Evolutionary conservation across 805 yeast genomes (phyloP), one percentile per base, ranked within the genome.

Genomic region (Metschnikowia drakensbergensis): DNA sequence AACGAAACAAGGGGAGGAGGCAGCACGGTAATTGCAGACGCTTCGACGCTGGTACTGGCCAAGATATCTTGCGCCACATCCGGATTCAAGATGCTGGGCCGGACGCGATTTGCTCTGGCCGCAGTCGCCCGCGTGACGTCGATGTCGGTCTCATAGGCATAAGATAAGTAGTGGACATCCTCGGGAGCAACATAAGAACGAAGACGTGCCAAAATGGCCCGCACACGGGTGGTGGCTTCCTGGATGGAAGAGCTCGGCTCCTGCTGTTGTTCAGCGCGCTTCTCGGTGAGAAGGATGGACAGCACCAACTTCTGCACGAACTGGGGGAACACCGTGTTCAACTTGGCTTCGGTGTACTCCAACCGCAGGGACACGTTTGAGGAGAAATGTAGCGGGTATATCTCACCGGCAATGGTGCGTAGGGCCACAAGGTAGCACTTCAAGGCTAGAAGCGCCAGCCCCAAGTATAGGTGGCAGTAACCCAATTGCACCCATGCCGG

Each of bases 401-500:
- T 54, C 29, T 63, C 66, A 1, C 76, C 76, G 1, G 58, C 56
- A 13, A 58, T 38, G 4, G 66, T 48, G 40, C 60, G 60, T 22
- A 71, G 57, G 1, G 75, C 68, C 27, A 58, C 57, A 10, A 63
- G 55, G 53, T 71, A 71, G 50, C 71, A 65, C 42, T 59, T 56
- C 38, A 71, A 55, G 2, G 74, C 66, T 7, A 64, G 42, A 26
- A 70, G 51, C 40, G 69, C 64, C 33, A 55, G 55, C 3, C 75
- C 75, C 69, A 71, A 64, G 54, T 69, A 71, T 33, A 72, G 55
- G 38, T 71, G 73, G 53, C 74, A 71, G 58, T 70, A 72, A 3
- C 74, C 75, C 50, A 72, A 58, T 56, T 72, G 76, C 17, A 69
- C 58, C 76, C 76, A 72, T 5, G 74, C 76, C 2, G 76, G 71